Percentiles rank a stretch among this genome's conserved stretches.
Conservation (phyloP, 495 filamentous ascomycete genomes). For the Xylaria intraflava region DNA sequence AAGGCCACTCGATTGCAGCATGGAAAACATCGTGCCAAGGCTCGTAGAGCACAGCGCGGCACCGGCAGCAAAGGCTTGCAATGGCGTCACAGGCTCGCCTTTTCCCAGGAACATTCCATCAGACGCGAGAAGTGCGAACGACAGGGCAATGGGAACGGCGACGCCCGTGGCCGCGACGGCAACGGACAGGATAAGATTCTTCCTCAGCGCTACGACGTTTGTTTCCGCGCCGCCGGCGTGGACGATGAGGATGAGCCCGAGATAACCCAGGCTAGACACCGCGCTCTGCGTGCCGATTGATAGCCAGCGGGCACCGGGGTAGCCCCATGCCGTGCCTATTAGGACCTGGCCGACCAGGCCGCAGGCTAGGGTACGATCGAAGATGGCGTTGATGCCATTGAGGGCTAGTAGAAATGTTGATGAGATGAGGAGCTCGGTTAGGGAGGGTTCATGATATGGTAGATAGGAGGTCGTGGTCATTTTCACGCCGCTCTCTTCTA, state of each 20-base stretch:
- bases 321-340: conserved; percentile 64
- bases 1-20: conserved; percentile 53
- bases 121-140: conserved; percentile 49
- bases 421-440: conserved; percentile 52
- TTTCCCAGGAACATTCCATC: conserved; percentile 1
- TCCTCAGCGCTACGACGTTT: conserved; percentile 48
- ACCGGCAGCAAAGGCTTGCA: conserved; percentile 68
- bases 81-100: conserved; percentile 28
- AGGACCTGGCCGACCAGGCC: conserved; percentile 70
- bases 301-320: conserved; percentile 44
- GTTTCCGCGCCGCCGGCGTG: conserved; percentile 71
- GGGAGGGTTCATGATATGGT: conserved; percentile 55
- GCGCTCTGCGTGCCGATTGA: conserved; percentile 49
- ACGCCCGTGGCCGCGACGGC: conserved; percentile 61
- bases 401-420: conserved; percentile 61
- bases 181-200: conserved; percentile 54
- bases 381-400: conserved; percentile 49
- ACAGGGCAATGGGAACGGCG: conserved; percentile 56
- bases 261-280: conserved; percentile 65
- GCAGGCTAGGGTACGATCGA: conserved; percentile 61
- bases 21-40: conserved; percentile 72
- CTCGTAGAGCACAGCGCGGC: conserved; percentile 71
- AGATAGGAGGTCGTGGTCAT: conserved; percentile 24
- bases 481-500: background rate
- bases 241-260: conserved; percentile 68